Evolutionary conservation across 805 yeast species (phyloP), one percentile per base, ranked within the genome.

Genomic region (Kuraishia ogatae): DNA sequence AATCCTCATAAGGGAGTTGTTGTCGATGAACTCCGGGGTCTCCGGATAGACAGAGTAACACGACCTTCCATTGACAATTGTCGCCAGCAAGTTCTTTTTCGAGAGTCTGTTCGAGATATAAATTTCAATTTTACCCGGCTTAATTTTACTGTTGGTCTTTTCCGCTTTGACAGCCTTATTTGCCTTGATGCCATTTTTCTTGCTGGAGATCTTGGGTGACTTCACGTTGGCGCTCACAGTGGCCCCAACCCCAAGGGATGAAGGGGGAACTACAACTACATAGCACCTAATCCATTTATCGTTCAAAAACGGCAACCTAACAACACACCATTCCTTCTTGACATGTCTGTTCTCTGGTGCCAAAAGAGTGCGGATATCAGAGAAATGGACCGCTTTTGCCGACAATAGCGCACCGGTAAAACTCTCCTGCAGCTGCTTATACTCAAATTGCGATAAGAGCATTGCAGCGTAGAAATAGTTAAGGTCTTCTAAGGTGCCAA

Each of bases 351-450:
- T 74, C 57, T 75, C 77, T 50, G 78, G 78, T 4, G 81, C 76
- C 58, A 84, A 69, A 20, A 84, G 69, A 1, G 84, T 80, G 61
- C 83, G 81, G 48, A 83, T 74, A 63, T 84, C 90, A 2, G 79
- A 73, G 55, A 84, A 72, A 53, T 71, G 65, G 2, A 82, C 72
- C 1, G 85, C 89, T 59, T 80, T 82, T 8, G 80, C 67, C 8
- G 86, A 79, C 39, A 84, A 66, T 39, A 84, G 67, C 2, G 83
- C 86, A 6, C 87, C 90, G 0, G 89, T 83, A 62, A 79, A 84
- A 21, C 83, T 77, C 66, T 83, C 86, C 61, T 80, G 83, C 54
- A 84, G 70, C 51, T 79, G 76, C 20, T 75, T 73, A 60, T 71
- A 77, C 66, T 84, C 90, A 62, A 71, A 84, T 59, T 77, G 79